Conservation (phyloP, 179 eudicot species). For the Beta macrorhiza region DNA sequence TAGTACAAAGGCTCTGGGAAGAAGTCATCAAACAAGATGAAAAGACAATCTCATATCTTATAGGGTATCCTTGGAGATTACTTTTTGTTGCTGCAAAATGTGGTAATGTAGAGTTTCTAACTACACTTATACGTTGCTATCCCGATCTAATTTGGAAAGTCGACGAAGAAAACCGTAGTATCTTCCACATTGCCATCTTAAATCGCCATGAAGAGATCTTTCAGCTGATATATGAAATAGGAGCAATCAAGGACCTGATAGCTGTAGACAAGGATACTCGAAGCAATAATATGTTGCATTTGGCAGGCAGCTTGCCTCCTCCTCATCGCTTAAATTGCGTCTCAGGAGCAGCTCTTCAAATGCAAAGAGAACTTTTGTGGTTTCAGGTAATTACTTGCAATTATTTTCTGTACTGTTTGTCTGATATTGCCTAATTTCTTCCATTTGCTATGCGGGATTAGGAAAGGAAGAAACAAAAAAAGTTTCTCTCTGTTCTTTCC, state of each 20-base stretch:
- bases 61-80: slow-evolving; percentile 30
- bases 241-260: slow-evolving; percentile 37
- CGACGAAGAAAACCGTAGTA: slow-evolving; percentile 30
- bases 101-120: slow-evolving; percentile 34
- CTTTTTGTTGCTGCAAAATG: slow-evolving; percentile 29
- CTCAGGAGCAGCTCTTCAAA: slow-evolving; percentile 34
- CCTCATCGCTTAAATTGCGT: slow-evolving; percentile 28
- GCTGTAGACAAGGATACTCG: slow-evolving; percentile 25
- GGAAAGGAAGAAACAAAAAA: too few relatives aligned
- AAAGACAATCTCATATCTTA: slow-evolving; percentile 16
- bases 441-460: too few relatives aligned
- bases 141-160: slow-evolving; percentile 47
- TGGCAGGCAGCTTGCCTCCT: slow-evolving; percentile 25
- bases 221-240: slow-evolving; percentile 36
- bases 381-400: slow-evolving; percentile 20
- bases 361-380: slow-evolving; percentile 36
- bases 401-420: too few relatives aligned
- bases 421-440: too few relatives aligned
- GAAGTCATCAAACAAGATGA: slow-evolving; percentile 34
- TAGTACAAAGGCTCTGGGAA: slow-evolving; percentile 27
- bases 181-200: slow-evolving; percentile 37
- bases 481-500: too few relatives aligned
- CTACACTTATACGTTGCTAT: slow-evolving; percentile 21
- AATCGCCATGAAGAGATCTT: slow-evolving; percentile 43
- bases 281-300: slow-evolving; percentile 33